phyloP scores from a whole-genome alignment of 2,329 filamentous ascomycete species.

The Cercospora brassicicola region DNA sequence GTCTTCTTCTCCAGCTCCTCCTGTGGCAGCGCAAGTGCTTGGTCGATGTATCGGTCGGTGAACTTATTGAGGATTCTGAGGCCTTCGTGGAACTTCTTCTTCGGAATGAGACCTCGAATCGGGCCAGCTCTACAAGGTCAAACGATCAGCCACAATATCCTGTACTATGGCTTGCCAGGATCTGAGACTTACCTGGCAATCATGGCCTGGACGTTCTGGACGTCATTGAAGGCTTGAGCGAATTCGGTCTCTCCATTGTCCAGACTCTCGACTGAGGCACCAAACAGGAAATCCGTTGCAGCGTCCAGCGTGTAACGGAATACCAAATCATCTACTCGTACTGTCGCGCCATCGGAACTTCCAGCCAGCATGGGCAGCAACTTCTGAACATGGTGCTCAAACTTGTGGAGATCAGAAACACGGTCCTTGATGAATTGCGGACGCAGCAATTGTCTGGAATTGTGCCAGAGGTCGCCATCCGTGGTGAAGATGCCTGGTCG shows the following conservation, averaged over 20 bases:
- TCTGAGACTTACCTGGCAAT: constrained; percentile 51
- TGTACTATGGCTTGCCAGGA: background rate
- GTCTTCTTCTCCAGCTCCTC: constrained; percentile 72
- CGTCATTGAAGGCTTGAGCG: constrained; percentile 77
- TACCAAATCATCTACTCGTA: constrained; percentile 75
- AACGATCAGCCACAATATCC: background rate
- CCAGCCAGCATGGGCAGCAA: constrained; percentile 65
- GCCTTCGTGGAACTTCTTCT: constrained; percentile 61
- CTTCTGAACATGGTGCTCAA: constrained; percentile 74
- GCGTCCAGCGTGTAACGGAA: constrained; percentile 84
- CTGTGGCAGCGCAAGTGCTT: constrained; percentile 65
- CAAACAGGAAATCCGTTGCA: constrained; percentile 82
- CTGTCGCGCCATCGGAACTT: constrained; percentile 44
- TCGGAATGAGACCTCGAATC: constrained; percentile 63
- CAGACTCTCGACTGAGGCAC: constrained; percentile 67
- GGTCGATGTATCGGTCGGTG: constrained; percentile 74
- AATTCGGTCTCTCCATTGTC: constrained; percentile 64
- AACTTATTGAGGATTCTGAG: constrained; percentile 73
- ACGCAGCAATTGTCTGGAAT: constrained; percentile 75
- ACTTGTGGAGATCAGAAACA: constrained; percentile 75
- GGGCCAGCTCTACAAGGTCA: constrained; percentile 53
- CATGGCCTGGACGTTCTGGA: constrained; percentile 71
- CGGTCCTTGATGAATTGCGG: constrained; percentile 86
- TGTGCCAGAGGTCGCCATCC: constrained; percentile 76
- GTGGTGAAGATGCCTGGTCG: constrained; percentile 62